These are phyloP conservation scores for Candida freyschussii DNA, from an alignment of 1,139 yeast genomes.

Conservation along the genomic window DNA sequence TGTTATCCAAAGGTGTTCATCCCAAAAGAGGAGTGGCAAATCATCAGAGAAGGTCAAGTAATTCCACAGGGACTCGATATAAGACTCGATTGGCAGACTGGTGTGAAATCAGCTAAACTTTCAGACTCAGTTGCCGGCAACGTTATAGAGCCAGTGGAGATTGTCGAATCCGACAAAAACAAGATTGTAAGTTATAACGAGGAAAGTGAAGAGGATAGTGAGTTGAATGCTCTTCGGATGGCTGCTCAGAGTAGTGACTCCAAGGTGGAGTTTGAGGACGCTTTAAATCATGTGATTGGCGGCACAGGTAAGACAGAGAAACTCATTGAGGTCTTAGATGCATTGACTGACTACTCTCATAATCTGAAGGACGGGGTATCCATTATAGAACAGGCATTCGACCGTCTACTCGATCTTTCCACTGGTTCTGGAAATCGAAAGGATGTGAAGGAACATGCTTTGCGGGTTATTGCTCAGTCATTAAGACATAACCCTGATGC, in stretches of 20 bases:
- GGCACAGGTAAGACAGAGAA: conserved; percentile 3
- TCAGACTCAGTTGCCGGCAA: conserved; percentile 26
- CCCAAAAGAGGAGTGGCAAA: conserved; percentile 66
- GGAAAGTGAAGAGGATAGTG: conserved; percentile 20
- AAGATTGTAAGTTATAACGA: conserved; percentile 14
- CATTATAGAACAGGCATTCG: conserved; percentile 16
- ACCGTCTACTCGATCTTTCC: conserved; percentile 10
- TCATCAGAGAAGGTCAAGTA: conserved; percentile 59
- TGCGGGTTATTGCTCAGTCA: conserved; percentile 50
- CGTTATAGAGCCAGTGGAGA: conserved; percentile 11
- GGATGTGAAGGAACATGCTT: conserved; percentile 39
- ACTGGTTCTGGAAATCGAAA: conserved; percentile 7
- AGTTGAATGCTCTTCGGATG: conserved; percentile 16
- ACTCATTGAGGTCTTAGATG: conserved; percentile 14
- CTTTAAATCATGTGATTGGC: conserved; percentile 9
- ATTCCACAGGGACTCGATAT: conserved; percentile 79
- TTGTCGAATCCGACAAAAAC: conserved; percentile 16
- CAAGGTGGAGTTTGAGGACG: conserved; percentile 18
- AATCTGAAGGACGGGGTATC: conserved; percentile 22
- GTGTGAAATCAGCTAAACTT: conserved; percentile 62
- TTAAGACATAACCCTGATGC: conserved; percentile 75
- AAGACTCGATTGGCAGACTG: conserved; percentile 63
- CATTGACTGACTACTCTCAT: conserved; percentile 26
- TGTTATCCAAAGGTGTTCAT: conserved; percentile 63
- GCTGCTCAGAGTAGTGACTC: conserved; percentile 16